A percentile compares a stretch with the other conserved stretches of the same genome.
These are phyloP conservation scores for Mediolabrus comicus DNA, from an alignment of 108 stramenopile species.

Conservation along the genomic window DNA sequence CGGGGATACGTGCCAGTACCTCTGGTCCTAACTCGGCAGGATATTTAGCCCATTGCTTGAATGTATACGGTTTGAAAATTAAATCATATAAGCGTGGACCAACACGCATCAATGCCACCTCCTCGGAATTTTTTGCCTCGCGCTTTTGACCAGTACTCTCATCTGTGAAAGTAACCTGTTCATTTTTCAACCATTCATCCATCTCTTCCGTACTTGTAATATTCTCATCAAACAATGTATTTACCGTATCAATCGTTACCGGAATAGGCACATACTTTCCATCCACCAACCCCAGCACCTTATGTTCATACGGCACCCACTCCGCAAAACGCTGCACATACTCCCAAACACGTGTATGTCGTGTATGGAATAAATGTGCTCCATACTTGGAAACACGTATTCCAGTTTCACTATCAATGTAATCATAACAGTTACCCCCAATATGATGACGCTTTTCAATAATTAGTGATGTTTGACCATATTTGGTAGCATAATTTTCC, in stretches of 20 bases:
- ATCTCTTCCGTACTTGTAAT: conserved; percentile 65
- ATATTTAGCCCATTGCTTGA: conserved; percentile 79
- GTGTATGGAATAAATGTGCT: conserved; percentile 79
- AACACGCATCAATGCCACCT: conserved; percentile 73
- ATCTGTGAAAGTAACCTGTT: conserved; percentile 44
- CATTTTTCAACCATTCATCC: conserved; percentile 67
- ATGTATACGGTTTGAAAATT: conserved; percentile 79
- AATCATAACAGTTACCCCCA: conserved; percentile 87
- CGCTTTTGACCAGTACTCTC: conserved; percentile 16
- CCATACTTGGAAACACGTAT: conserved; percentile 64
- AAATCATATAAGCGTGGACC: conserved; percentile 66
- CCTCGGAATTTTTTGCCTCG: conserved; percentile 61
- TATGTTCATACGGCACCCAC: conserved; percentile 77
- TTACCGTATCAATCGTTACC: conserved; percentile 85
- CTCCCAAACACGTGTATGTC: conserved; percentile 66
- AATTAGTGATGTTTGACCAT: conserved; percentile 55
- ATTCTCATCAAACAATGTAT: conserved; percentile 65
- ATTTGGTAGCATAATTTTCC: conserved; percentile 63
- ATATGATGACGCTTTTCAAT: conserved; percentile 76
- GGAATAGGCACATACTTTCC: conserved; percentile 79
- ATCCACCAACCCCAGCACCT: conserved; percentile 60
- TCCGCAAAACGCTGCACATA: conserved; percentile 63
- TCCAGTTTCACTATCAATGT: conserved; percentile 62
- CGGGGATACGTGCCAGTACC: conserved; percentile 77
- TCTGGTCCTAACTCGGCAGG: conserved; percentile 72